These are phyloP conservation scores for Prunus persica DNA, from an alignment of 306 rosid species.

Conservation along the genomic window Prunus_persica_NCBIv2 NC_034010.1:16700001-16700500, in stretches of 20 bases:
- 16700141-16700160: constrained; percentile 50
- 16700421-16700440: constrained; percentile 76
- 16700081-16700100: too few species aligned
- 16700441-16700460: constrained; percentile 74
- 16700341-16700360: constrained; percentile 19
- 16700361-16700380: constrained; percentile 71
- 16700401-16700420: constrained; percentile 71
- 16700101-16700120: too few species aligned
- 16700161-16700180: constrained; percentile 92
- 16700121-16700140: background rate
- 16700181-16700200: constrained; percentile 77
- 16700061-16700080: too few species aligned
- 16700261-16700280: constrained; percentile 25
- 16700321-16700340: background rate
- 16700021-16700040: constrained; percentile 62
- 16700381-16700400: constrained; percentile 90
- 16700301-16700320: background rate
- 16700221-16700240: constrained; percentile 75
- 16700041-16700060: too few species aligned
- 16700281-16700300: background rate
- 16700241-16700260: constrained; percentile 84
- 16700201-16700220: constrained; percentile 81
- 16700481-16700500: constrained; percentile 6
- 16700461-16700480: constrained; percentile 61
- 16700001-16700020: constrained; percentile 81